These are phyloP conservation scores for Fusarium domesticum DNA, from an alignment of 2,329 filamentous ascomycete genomes.

Conservation along the genomic window DNA sequence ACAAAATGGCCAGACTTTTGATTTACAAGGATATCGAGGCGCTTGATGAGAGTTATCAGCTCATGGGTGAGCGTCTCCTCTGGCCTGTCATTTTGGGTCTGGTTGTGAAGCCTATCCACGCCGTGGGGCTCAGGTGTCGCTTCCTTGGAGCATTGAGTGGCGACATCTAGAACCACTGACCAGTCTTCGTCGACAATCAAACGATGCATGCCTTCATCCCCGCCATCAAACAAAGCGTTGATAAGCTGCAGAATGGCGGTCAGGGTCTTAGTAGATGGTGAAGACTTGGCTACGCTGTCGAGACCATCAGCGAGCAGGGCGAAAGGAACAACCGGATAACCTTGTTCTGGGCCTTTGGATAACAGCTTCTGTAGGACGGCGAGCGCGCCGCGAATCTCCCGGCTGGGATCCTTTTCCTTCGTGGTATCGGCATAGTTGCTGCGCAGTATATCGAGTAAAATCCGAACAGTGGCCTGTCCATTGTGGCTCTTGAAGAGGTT, in stretches of 20 bases:
- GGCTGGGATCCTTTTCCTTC: conserved; percentile 49
- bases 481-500: conserved; percentile 73
- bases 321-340: conserved; percentile 59
- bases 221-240: conserved; percentile 54
- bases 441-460: conserved; percentile 61
- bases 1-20: conserved; percentile 52
- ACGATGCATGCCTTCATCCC: conserved; percentile 50
- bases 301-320: conserved; percentile 58
- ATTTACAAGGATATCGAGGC: conserved; percentile 48
- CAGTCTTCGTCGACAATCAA: conserved; percentile 65
- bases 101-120: conserved; percentile 22
- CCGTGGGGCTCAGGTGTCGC: conserved; percentile 25
- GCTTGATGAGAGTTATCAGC: conserved; percentile 43
- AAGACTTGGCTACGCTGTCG: conserved; percentile 46
- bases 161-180: conserved; percentile 58
- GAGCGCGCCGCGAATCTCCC: conserved; percentile 61
- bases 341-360: conserved; percentile 56
- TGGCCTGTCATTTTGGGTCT: conserved; percentile 27
- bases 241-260: conserved; percentile 50
- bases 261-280: conserved; percentile 45
- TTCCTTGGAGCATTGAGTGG: conserved; percentile 50
- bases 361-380: conserved; percentile 61
- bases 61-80: conserved; percentile 43
- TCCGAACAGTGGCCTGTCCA: conserved; percentile 64
- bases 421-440: conserved; percentile 45